A percentile compares a stretch with the other conserved stretches of the same genome.
Conservation (phyloP, 768 basidiomycete species). For the Boletus tomentosulus region DNA sequence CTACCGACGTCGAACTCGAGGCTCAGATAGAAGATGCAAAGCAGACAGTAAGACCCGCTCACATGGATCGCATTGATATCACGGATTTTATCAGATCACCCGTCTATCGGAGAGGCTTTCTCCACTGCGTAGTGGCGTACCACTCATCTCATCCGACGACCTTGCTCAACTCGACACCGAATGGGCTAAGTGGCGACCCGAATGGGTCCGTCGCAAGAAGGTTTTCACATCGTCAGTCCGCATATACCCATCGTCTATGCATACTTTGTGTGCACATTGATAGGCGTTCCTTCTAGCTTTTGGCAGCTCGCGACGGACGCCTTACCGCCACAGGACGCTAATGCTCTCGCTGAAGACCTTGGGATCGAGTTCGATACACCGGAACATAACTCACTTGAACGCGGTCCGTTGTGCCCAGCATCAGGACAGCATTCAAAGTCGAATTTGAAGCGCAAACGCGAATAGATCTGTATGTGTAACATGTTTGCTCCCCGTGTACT, state of each 20-base stretch:
- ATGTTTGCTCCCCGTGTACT: neutral
- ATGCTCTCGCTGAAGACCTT: conserved; percentile 67
- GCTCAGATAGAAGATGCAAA: conserved; percentile 47
- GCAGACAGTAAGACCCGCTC: conserved; percentile 43
- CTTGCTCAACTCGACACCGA: conserved; percentile 64
- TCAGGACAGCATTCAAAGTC: conserved; percentile 28
- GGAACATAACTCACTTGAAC: conserved; percentile 67
- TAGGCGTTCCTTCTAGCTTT: conserved; percentile 45
- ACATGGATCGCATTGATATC: conserved; percentile 10
- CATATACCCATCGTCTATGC: neutral
- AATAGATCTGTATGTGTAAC: conserved; percentile 7
- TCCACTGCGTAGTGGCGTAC: conserved; percentile 60
- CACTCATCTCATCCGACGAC: conserved; percentile 68
- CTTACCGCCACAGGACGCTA: conserved; percentile 60
- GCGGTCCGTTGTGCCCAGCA: conserved; percentile 49
- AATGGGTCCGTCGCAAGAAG: conserved; percentile 77
- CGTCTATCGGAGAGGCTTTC: conserved; percentile 47
- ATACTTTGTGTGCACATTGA: conserved; percentile 1
- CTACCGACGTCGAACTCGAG: conserved; percentile 67
- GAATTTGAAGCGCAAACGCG: conserved; percentile 51
- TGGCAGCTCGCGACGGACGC: conserved; percentile 70
- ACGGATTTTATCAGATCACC: conserved; percentile 38
- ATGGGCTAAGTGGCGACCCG: conserved; percentile 73
- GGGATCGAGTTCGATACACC: conserved; percentile 75
- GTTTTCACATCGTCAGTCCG: conserved; percentile 45